Conservation (phyloP, 2,329 filamentous ascomycete species). For the Fusarium nodosum region DNA sequence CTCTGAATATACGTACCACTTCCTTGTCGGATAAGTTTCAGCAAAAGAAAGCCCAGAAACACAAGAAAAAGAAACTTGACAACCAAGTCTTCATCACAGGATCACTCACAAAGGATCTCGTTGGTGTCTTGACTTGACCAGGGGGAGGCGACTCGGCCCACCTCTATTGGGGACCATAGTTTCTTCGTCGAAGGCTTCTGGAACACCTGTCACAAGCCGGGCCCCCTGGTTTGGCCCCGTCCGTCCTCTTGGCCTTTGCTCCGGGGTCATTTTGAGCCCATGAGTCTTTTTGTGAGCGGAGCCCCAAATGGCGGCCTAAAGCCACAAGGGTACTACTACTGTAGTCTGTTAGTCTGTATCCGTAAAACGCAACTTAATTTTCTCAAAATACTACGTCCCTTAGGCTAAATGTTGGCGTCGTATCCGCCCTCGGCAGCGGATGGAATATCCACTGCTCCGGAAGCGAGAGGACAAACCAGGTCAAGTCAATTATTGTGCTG, state of each 20-base stretch:
- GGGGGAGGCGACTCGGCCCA: constrained; percentile 8
- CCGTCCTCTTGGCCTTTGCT: constrained; percentile 19
- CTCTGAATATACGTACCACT: neutral
- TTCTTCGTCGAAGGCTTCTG: constrained; percentile 42
- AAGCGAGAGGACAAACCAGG: constrained; percentile 30
- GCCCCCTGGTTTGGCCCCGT: constrained; percentile 4
- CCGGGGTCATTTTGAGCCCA: constrained; percentile 20
- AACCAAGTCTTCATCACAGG: constrained; percentile 2
- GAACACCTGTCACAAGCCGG: constrained; percentile 40
- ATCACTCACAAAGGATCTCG: constrained; percentile 16
- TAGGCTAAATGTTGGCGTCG: constrained; percentile 34
- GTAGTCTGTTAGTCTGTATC: neutral
- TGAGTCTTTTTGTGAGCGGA: constrained; percentile 32
- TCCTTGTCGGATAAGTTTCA: constrained; percentile 3
- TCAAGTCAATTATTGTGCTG: neutral
- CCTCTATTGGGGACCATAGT: constrained; percentile 8
- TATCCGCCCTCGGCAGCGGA: constrained; percentile 36
- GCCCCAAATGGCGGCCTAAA: constrained; percentile 5
- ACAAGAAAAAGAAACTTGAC: constrained; percentile 18
- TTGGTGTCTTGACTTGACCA: neutral
- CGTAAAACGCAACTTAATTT: neutral
- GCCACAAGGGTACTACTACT: neutral
- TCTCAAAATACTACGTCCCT: neutral
- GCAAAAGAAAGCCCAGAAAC: constrained; percentile 10
- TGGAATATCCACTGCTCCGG: constrained; percentile 31